A percentile compares a stretch with the other conserved stretches of the same genome.
phyloP scores from a whole-genome alignment of 129 eudicot genomes.

The Heracleum sosnowskyi region DNA sequence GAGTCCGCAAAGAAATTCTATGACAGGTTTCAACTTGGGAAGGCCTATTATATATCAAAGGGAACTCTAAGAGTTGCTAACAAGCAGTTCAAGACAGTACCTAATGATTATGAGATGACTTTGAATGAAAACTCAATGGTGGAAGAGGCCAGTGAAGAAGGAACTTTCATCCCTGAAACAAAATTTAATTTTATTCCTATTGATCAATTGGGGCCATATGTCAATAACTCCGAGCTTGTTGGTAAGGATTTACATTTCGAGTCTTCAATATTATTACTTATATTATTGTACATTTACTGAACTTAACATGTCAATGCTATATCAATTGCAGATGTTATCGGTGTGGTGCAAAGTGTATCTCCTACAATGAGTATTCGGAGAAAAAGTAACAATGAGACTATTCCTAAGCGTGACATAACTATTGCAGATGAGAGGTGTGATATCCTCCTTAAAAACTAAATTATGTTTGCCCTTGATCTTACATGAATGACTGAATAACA shows the following conservation, averaged over 20 bases:
- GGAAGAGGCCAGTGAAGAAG: conserved; percentile 71
- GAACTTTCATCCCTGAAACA: conserved; percentile 66
- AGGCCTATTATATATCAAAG: conserved; percentile 86
- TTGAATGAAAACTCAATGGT: conserved; percentile 74
- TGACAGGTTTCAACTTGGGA: conserved; percentile 79
- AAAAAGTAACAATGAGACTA: conserved; percentile 58
- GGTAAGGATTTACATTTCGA: conserved; percentile 31
- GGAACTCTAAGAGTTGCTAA: conserved; percentile 81
- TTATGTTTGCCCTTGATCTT: background rate
- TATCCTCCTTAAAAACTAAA: background rate
- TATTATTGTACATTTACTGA: background rate
- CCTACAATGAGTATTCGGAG: conserved; percentile 90
- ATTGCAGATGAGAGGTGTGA: conserved; percentile 87
- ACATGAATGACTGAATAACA: background rate
- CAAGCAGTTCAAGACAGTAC: conserved; percentile 83
- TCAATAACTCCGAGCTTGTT: conserved; percentile 62
- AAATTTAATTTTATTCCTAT: conserved; percentile 79
- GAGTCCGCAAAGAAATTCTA: conserved; percentile 84
- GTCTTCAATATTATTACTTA: background rate
- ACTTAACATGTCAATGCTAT: background rate
- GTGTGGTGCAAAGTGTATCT: conserved; percentile 89
- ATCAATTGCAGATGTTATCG: conserved; percentile 64
- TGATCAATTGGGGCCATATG: conserved; percentile 86
- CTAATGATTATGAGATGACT: conserved; percentile 97
- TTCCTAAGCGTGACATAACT: conserved; percentile 82